Conservation (phyloP, 2,329 filamentous ascomycete species). For the Penicillium capsulatum region DNA sequence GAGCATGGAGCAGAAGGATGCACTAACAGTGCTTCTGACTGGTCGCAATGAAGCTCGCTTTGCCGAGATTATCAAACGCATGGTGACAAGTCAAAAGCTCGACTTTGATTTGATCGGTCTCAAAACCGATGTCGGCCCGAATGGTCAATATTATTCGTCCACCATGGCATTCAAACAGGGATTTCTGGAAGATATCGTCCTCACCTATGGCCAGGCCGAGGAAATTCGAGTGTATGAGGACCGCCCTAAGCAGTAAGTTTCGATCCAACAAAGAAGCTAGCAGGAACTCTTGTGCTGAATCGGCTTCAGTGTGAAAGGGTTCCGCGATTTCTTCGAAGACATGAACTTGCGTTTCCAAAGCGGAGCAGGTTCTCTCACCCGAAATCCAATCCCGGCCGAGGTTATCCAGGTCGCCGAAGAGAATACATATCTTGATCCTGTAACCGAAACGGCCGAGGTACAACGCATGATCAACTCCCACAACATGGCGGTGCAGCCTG, state of each 20-base stretch:
- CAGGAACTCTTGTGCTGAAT: slow-evolving; percentile 1
- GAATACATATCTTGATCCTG: slow-evolving; percentile 68
- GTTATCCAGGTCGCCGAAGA: slow-evolving; percentile 82
- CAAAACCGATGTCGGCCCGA: slow-evolving; percentile 79
- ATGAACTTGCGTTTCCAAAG: slow-evolving; percentile 63
- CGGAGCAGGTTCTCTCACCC: slow-evolving; percentile 42
- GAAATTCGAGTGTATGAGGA: slow-evolving; percentile 71
- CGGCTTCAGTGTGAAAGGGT: slow-evolving; percentile 61
- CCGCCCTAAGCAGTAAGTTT: slow-evolving; percentile 53
- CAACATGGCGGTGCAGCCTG: slow-evolving; percentile 53
- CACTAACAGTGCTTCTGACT: slow-evolving; percentile 79
- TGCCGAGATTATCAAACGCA: slow-evolving; percentile 72
- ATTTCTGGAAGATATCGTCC: slow-evolving; percentile 73
- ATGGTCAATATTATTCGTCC: slow-evolving; percentile 69
- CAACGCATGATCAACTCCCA: slow-evolving; percentile 87
- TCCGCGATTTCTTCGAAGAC: slow-evolving; percentile 75
- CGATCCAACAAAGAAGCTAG: neutral
- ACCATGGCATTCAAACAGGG: slow-evolving; percentile 93
- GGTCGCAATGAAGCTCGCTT: slow-evolving; percentile 77
- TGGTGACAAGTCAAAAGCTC: slow-evolving; percentile 70
- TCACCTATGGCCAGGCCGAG: slow-evolving; percentile 78
- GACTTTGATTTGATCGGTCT: slow-evolving; percentile 84
- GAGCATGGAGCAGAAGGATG: slow-evolving; percentile 78
- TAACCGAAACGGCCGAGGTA: slow-evolving; percentile 74
- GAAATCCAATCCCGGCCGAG: slow-evolving; percentile 67